Evolutionary conservation across 148 eudicot species (phyloP).

Genomic region (Polygonum aviculare): DNA sequence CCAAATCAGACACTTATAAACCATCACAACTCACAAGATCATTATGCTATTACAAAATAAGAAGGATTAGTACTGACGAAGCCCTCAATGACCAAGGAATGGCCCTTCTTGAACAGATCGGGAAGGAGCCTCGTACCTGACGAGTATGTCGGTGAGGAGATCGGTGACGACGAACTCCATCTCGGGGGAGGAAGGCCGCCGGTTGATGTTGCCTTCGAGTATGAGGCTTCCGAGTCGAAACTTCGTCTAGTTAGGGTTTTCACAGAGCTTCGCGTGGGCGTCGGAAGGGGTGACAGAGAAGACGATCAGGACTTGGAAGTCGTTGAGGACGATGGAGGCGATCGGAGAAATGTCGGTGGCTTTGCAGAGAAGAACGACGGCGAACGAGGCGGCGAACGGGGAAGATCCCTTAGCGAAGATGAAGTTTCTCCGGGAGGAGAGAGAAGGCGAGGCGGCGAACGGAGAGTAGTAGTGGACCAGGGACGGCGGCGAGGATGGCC

Average conservation of each 20-base stretch:
- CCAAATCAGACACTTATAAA: no score
- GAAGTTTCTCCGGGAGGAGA: no score
- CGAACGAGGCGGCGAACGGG: no score
- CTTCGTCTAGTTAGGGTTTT: conserved; percentile 42
- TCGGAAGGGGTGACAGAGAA: conserved; percentile 81
- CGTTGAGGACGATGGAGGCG: conserved; percentile 69
- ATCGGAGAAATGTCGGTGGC: no score
- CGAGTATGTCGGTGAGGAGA: conserved; percentile 66
- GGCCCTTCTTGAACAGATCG: conserved; percentile 87
- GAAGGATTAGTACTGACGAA: no score
- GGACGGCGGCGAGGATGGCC: no score
- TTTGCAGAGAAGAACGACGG: no score
- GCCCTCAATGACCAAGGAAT: conserved; percentile 93
- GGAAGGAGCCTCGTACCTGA: conserved; percentile 82
- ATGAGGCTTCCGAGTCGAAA: conserved; percentile 80
- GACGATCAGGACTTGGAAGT: conserved; percentile 78
- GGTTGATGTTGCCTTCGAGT: conserved; percentile 61
- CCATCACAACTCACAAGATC: no score
- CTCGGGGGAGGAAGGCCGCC: conserved; percentile 48
- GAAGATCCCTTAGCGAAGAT: no score
- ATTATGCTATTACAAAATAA: no score
- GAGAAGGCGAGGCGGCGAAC: no score
- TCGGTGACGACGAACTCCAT: conserved; percentile 85
- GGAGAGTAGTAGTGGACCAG: no score
- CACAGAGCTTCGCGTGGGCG: conserved; percentile 39